Evolutionary conservation across 345 rosid species (phyloP).

Genomic region (Eucalyptus urophylla): DNA sequence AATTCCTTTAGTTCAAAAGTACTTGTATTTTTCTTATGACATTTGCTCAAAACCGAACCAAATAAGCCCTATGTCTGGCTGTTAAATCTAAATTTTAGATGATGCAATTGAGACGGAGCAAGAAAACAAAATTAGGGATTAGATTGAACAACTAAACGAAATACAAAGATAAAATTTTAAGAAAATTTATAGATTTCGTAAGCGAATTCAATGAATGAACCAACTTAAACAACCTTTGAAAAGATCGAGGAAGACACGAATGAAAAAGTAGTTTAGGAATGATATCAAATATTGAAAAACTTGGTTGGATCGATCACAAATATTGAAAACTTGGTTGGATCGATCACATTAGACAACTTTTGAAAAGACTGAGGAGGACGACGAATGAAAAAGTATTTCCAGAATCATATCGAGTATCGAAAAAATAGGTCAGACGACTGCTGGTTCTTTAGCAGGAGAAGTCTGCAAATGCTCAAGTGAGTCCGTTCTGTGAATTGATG

Average conservation of each 20-base stretch:
- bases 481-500: not conserved
- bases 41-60: no score
- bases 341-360: not conserved
- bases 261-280: not conserved
- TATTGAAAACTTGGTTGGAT: not conserved
- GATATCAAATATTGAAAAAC: no score
- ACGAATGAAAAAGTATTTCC: not conserved
- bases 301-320: not conserved
- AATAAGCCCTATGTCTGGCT: no score
- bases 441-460: not conserved
- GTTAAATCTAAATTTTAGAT: not conserved
- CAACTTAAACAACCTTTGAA: not conserved
- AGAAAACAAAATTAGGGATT: not conserved
- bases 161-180: not conserved
- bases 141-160: not conserved
- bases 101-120: not conserved
- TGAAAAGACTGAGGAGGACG: not conserved
- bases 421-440: not conserved
- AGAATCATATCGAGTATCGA: not conserved
- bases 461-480: not conserved
- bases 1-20: rapidly evolving
- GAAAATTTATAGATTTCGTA: not conserved
- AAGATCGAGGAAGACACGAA: not conserved
- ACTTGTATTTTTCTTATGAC: rapidly evolving
- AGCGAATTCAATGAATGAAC: not conserved